Conservation (phyloP, 2,329 filamentous ascomycete genomes). For the Rachicladosporium sp. region DNA sequence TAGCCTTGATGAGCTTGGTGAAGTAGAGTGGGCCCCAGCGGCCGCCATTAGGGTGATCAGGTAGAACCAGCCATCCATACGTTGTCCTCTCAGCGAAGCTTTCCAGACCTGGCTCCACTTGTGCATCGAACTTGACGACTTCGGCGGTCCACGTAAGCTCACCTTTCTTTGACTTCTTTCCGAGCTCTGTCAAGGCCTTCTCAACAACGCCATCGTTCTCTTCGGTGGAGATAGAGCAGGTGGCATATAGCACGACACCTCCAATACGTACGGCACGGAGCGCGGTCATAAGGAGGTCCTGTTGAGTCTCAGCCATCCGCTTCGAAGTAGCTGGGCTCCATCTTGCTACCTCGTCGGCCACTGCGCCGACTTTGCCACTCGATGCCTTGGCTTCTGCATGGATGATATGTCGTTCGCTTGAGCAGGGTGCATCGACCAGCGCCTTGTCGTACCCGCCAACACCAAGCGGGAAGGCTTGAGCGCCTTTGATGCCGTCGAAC, state of each 20-base stretch:
- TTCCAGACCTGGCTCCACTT: constrained; percentile 10
- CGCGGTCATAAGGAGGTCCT: constrained; percentile 26
- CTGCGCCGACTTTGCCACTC: constrained; percentile 10
- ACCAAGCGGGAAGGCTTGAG: constrained; percentile 16
- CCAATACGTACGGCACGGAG: constrained; percentile 24
- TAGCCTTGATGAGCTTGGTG: constrained; percentile 24
- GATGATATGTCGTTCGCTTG: constrained; percentile 29
- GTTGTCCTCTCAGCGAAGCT: constrained; percentile 22
- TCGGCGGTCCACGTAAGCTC: constrained; percentile 19
- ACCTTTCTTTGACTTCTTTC: constrained; percentile 28
- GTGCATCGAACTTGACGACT: constrained; percentile 12
- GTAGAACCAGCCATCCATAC: constrained; percentile 29
- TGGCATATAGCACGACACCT: constrained; percentile 29
- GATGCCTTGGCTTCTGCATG: constrained; percentile 22
- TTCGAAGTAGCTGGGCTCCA: constrained; percentile 27
- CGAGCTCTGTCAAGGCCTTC: constrained; percentile 21
- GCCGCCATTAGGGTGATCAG: constrained; percentile 25
- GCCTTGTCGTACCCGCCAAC: constrained; percentile 28
- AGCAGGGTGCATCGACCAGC: constrained; percentile 31
- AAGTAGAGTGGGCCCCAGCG: constrained; percentile 32
- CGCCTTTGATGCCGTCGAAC: constrained; percentile 13
- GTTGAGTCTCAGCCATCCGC: constrained; percentile 23
- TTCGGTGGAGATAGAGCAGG: constrained; percentile 27
- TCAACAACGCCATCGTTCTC: constrained; percentile 32
- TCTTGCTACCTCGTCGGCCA: constrained; percentile 25